These are phyloP conservation scores for Aspergillus ostianus DNA, from an alignment of 495 filamentous ascomycete species.

Conservation along the genomic window DNA sequence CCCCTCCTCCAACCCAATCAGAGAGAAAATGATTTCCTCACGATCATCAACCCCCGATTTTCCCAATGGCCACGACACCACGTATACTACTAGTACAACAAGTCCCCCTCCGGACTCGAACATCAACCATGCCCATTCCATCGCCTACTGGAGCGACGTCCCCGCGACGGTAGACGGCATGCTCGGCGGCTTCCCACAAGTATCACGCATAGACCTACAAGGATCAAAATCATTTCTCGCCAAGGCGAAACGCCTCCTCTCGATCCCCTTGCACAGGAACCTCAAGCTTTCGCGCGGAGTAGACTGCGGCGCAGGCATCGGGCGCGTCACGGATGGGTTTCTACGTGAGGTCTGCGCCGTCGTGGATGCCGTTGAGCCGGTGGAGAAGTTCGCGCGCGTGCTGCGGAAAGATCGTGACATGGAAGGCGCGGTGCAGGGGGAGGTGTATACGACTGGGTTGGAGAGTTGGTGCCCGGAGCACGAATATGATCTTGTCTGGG, in stretches of 20 bases:
- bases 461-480: conserved; percentile 68
- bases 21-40: not conserved
- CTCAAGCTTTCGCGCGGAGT: conserved; percentile 41
- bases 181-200: conserved; percentile 74
- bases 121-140: conserved; percentile 36
- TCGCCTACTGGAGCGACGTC: conserved; percentile 70
- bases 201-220: conserved; percentile 73
- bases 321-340: conserved; percentile 58
- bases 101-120: conserved; percentile 23
- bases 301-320: conserved; percentile 65
- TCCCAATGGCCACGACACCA: not conserved
- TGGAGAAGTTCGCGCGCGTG: conserved; percentile 47
- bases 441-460: conserved; percentile 48
- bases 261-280: conserved; percentile 14
- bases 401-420: conserved; percentile 29
- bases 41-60: not conserved
- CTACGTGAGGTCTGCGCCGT: conserved; percentile 49
- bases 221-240: conserved; percentile 73
- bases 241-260: conserved; percentile 59
- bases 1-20: not conserved
- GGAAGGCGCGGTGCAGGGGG: conserved; percentile 65
- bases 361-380: conserved; percentile 62
- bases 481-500: conserved; percentile 61
- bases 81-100: no score
- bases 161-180: conserved; percentile 72